Conservation (phyloP, 805 yeast species). For the Myxozyma kluyveri region DNA sequence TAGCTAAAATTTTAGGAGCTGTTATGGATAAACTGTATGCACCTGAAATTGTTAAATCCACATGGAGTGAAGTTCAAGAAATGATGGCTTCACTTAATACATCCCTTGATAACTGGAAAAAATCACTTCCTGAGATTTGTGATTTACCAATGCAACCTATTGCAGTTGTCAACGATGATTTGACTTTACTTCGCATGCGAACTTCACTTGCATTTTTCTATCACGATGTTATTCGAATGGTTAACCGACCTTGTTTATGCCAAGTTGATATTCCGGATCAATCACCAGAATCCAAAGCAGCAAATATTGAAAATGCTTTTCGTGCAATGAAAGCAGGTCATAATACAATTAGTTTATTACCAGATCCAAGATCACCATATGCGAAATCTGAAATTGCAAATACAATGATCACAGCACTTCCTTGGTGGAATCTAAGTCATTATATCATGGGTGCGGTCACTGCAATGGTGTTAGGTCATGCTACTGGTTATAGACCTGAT, state of each 20-base stretch:
- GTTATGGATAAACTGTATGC: constrained; percentile 22
- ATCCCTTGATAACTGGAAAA: constrained; percentile 10
- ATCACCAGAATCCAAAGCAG: constrained; percentile 12
- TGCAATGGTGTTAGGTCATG: constrained; percentile 19
- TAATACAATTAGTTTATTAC: constrained; percentile 5
- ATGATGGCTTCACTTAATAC: constrained; percentile 14
- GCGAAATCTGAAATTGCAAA: neutral
- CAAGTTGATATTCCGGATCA: constrained; percentile 15
- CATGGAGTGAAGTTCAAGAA: constrained; percentile 9
- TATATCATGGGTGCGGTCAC: constrained; percentile 21
- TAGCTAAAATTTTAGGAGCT: constrained; percentile 12
- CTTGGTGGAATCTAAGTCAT: constrained; percentile 17
- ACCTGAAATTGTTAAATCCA: constrained; percentile 8
- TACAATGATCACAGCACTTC: constrained; percentile 3
- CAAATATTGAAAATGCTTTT: constrained; percentile 4
- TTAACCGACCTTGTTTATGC: constrained; percentile 22
- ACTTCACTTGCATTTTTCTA: constrained; percentile 7
- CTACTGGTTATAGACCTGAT: neutral
- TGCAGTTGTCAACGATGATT: constrained; percentile 4
- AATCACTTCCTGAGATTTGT: constrained; percentile 4
- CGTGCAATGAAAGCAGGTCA: constrained; percentile 22
- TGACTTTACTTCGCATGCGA: constrained; percentile 14
- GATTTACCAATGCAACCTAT: neutral
- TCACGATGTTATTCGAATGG: constrained; percentile 14
- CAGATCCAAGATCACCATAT: neutral